Evolutionary conservation across 108 stramenopile genomes (phyloP).

Genomic region (Poteriospumella lacustris): DNA sequence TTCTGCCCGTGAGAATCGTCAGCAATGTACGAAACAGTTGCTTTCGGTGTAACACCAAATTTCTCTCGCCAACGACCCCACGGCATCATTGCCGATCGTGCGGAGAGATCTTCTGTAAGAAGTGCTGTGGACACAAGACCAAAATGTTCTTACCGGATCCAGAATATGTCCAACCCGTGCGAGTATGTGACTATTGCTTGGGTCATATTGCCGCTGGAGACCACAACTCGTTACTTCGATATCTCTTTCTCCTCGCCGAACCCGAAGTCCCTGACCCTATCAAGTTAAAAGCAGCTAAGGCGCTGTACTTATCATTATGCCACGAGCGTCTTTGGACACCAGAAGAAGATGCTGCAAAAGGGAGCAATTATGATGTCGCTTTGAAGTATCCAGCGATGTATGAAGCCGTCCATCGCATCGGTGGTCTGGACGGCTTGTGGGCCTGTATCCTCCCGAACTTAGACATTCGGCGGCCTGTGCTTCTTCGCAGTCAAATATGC

Average conservation of each 20-base stretch:
- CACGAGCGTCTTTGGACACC: not conserved
- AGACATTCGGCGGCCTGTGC: not conserved
- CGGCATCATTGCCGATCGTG: not conserved
- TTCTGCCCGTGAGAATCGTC: not conserved
- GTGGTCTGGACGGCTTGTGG: not conserved
- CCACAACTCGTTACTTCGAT: not conserved
- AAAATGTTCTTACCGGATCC: not conserved
- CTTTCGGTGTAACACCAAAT: not conserved
- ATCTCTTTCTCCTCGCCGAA: not conserved
- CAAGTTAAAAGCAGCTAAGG: not conserved
- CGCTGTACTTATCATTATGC: not conserved
- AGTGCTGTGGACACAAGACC: not conserved
- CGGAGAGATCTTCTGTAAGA: slow-evolving; percentile 1
- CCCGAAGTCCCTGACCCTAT: not conserved
- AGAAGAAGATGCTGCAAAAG: not conserved
- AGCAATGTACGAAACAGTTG: not conserved
- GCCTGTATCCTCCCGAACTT: not conserved
- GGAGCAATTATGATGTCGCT: not conserved
- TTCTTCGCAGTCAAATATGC: not conserved
- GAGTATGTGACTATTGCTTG: not conserved
- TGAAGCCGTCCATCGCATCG: not conserved
- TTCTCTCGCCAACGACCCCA: not conserved
- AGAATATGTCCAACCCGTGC: not conserved
- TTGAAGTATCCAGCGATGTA: not conserved
- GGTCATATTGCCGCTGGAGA: not conserved